Evolutionary conservation across 495 filamentous ascomycete genomes (phyloP), one percentile per base, ranked within the genome.

Genomic region (Evernia prunastri): DNA sequence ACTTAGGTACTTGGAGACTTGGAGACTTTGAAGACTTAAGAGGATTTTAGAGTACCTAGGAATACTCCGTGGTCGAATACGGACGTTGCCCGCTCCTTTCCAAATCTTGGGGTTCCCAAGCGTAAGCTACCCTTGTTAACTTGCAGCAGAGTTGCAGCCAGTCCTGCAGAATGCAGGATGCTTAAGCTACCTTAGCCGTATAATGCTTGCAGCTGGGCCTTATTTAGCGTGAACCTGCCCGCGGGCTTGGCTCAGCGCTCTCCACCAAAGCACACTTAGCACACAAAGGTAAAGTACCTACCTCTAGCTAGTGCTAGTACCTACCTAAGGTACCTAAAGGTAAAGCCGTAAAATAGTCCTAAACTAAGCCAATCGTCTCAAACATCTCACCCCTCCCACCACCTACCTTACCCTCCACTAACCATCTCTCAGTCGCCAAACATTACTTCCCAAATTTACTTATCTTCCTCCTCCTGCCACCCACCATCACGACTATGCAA

Each of bases 221-320:
- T 45, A 9, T 13, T 31, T 54, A 54, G 51, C 51, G 51, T n/a
- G 51, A 20, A 54, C 29, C 51, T 18, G 51, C 51, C 51, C 51
- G 29, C 33, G 51, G 51, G 51, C 29, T 54, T 54, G 51, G 51
- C 4, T 54, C 33, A 33, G 51, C 51, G 27, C 51, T 20, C 5
- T 54, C 51, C 51, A 33, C 29, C 51, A 54, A 20, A 54, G n/a
- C n/a, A n/a, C n/a, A n/a, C n/a, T n/a, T n/a, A n/a, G n/a, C n/a
- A n/a, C n/a, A n/a, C n/a, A n/a, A n/a, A n/a, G 36, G 6, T 7
- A 37, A 37, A 37, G 36, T 6, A 12, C 36, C 36, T 12, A 37
- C 36, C 12, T 37, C n/a, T n/a, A n/a, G n/a, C n/a, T n/a, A n/a
- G 36, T 37, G 12, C 36, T 37, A 37, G 7, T 37, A 37, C 36